Base-by-base conservation (phyloP, 176 grass and related monocot genomes). In the Pharus latifolius region DNA sequence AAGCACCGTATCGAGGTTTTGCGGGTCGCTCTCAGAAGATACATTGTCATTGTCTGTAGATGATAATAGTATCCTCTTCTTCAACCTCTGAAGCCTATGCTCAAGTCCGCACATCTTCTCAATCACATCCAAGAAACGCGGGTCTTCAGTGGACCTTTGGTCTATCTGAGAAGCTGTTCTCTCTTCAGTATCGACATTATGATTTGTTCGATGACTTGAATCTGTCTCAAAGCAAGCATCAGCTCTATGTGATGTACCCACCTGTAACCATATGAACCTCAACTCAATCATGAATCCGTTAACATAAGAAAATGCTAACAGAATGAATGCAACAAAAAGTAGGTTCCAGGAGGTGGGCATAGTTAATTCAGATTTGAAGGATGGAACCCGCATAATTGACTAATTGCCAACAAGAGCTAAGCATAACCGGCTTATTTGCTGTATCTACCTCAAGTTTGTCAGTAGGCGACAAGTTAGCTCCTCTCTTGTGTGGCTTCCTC, bases 71-170 rank as follows among this genome's bases (percentile, higher is more conserved):
- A 93, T 73, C 67, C 46, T 62, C 75, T 86, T 77, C 82, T 84
- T 85, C 69, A 99, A 59, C 17, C 67, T 83, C 58, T 79, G 84
- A 73, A 99, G 42, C 72, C 85, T 88, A 46, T 78, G 50, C 48
- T 94, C 78, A 0, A 99, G 78, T 0, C 65, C 73, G 16, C 75
- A 91, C 31, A 91, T 71, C 12, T 82, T 85, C 48, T 88, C 76
- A 7, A 91, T 53, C 40, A 91, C 75, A 67, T 81, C 65, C 25
- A 88, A 65, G 55, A 83, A 69, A 60, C 78, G 76, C 33, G 79
- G 69, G 71, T 91, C 77, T 7, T 72, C 79, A 11, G 74, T 55
- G 14, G 19, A 35, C 38, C 33, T 67, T 6, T 5, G 25, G 20
- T 67, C 59, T 3, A 10, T 7, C 51, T 56, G 45, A 69, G 6